These are phyloP conservation scores for Mollisia scopiformis DNA, from an alignment of 2,329 filamentous ascomycete species.

Conservation along the genomic window DNA sequence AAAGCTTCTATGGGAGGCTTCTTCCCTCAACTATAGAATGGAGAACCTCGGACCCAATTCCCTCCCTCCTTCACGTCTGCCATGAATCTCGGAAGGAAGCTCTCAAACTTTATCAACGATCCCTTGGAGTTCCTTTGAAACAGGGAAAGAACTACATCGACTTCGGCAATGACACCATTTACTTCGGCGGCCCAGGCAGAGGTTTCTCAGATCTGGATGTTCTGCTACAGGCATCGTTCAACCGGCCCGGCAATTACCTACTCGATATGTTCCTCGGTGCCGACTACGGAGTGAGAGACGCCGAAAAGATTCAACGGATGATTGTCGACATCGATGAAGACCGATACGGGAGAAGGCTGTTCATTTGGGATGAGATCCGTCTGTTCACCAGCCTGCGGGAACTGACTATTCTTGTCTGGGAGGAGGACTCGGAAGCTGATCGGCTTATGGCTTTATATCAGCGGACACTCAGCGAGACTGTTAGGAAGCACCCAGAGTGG, in stretches of 20 bases:
- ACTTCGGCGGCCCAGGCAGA: constrained; percentile 13
- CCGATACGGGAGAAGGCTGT: constrained; percentile 19
- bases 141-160: constrained; percentile 25
- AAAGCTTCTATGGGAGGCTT: background rate
- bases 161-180: constrained; percentile 22
- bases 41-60: constrained; percentile 15
- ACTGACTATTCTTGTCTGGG: constrained; percentile 20
- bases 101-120: constrained; percentile 19
- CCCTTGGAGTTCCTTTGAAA: constrained; percentile 17
- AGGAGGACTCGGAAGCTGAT: constrained; percentile 11
- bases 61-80: constrained; percentile 22
- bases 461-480: constrained; percentile 7
- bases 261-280: constrained; percentile 26
- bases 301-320: constrained; percentile 23
- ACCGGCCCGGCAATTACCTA: constrained; percentile 4
- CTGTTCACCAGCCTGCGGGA: constrained; percentile 19
- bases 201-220: background rate
- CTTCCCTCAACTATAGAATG: constrained; percentile 2
- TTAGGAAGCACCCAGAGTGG: constrained; percentile 17
- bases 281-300: constrained; percentile 16
- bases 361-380: constrained; percentile 26
- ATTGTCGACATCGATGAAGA: constrained; percentile 20
- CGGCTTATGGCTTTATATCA: constrained; percentile 12
- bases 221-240: background rate
- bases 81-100: constrained; percentile 25